A percentile compares a stretch with the other conserved stretches of the same genome.
These are phyloP conservation scores for Tilletia setariae DNA, from an alignment of 1,284 basidiomycete genomes.

Conservation along the genomic window DNA sequence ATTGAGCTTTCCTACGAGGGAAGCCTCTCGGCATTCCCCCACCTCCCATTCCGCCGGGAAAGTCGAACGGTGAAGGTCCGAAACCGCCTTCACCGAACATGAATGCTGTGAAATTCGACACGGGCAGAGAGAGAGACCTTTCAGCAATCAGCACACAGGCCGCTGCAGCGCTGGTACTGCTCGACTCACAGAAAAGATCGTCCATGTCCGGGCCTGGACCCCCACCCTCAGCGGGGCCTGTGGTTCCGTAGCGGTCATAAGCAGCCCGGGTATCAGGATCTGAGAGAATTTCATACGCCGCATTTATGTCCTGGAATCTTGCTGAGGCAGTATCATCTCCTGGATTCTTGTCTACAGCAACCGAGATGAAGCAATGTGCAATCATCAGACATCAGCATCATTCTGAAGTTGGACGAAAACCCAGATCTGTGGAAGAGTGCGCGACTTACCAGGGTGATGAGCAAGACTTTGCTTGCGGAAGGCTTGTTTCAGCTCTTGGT, in stretches of 20 bases:
- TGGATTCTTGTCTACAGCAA: slow-evolving; percentile 22
- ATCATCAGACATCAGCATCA: neutral
- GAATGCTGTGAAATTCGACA: slow-evolving; percentile 19
- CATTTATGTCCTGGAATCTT: slow-evolving; percentile 49
- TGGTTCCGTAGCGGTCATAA: slow-evolving; percentile 14
- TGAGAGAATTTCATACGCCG: slow-evolving; percentile 43
- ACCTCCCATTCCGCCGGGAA: slow-evolving; percentile 56
- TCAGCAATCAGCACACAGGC: neutral
- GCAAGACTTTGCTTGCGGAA: slow-evolving; percentile 56
- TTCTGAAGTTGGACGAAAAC: too few relatives aligned
- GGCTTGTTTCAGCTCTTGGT: slow-evolving; percentile 76
- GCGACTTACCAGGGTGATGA: slow-evolving; percentile 32
- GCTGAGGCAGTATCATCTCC: slow-evolving; percentile 38
- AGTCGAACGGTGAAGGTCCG: slow-evolving; percentile 1
- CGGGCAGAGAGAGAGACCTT: slow-evolving; percentile 29
- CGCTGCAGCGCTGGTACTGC: neutral
- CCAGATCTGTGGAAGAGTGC: neutral
- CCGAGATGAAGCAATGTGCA: too few relatives aligned
- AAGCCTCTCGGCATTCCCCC: slow-evolving; percentile 60
- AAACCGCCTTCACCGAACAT: slow-evolving; percentile 24
- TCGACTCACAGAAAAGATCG: slow-evolving; percentile 38
- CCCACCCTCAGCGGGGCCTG: neutral
- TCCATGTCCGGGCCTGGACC: slow-evolving; percentile 33
- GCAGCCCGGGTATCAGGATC: slow-evolving; percentile 16
- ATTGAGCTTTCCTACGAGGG: slow-evolving; percentile 21